These are phyloP conservation scores for Dothiorella sarmentorum DNA, from an alignment of 2,329 filamentous ascomycete genomes.

Conservation along the genomic window DNA sequence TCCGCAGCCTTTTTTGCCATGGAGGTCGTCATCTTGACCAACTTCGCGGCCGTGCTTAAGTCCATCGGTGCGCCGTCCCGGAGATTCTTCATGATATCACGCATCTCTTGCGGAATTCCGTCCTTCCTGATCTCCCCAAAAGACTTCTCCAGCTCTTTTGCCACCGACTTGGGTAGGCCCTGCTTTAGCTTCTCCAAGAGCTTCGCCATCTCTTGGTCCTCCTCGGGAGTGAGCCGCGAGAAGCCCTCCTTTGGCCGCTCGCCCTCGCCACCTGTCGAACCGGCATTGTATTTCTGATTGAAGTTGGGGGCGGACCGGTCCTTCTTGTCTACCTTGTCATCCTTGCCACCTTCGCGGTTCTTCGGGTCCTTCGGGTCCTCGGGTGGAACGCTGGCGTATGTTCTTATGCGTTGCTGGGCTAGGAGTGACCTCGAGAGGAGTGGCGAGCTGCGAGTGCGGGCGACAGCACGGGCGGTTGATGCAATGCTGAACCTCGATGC, in stretches of 20 bases:
- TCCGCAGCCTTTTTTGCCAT: slow-evolving; percentile 53
- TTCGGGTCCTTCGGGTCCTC: slow-evolving; percentile 25
- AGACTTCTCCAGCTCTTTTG: slow-evolving; percentile 56
- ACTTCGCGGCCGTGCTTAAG: slow-evolving; percentile 58
- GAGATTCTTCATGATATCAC: slow-evolving; percentile 58
- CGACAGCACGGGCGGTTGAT: slow-evolving; percentile 43
- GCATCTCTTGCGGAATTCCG: slow-evolving; percentile 64
- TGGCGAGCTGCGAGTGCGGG: slow-evolving; percentile 33
- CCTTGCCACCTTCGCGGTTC: slow-evolving; percentile 13
- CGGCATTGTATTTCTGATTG: slow-evolving; percentile 25
- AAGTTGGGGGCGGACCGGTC: slow-evolving; percentile 28
- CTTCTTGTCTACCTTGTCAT: slow-evolving; percentile 30
- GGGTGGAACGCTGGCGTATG: slow-evolving; percentile 41
- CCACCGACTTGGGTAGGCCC: slow-evolving; percentile 60
- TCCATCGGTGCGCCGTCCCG: slow-evolving; percentile 48
- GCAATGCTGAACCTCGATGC: slow-evolving; percentile 53
- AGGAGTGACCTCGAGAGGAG: slow-evolving; percentile 43
- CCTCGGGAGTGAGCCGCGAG: slow-evolving; percentile 50
- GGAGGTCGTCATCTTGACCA: slow-evolving; percentile 55
- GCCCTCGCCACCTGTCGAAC: slow-evolving; percentile 30
- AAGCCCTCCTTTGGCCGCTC: slow-evolving; percentile 28
- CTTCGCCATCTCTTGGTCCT: slow-evolving; percentile 57
- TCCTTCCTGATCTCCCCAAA: slow-evolving; percentile 62
- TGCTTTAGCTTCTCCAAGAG: slow-evolving; percentile 56
- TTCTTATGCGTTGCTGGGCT: slow-evolving; percentile 41